phyloP scores from a whole-genome alignment of 1,284 basidiomycete genomes.

The Lentinula novae-zelandiae region DNA sequence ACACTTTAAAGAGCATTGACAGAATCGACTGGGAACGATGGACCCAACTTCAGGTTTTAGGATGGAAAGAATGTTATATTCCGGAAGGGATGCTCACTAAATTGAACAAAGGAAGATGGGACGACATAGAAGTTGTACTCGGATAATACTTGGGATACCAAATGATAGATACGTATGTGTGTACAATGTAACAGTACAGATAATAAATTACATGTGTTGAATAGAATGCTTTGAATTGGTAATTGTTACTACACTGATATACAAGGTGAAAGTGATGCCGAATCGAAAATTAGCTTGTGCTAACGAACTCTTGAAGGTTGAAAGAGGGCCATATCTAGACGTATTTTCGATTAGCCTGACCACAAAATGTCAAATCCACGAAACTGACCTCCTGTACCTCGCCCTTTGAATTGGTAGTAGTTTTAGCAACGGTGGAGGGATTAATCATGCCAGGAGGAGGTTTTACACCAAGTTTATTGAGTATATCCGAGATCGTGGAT shows the following conservation, averaged over 20 bases:
- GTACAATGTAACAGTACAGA: neutral
- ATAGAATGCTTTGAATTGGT: neutral
- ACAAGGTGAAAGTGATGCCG: neutral
- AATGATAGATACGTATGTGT: constrained; percentile 13
- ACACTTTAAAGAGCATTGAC: constrained; percentile 37
- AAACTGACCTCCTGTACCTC: constrained; percentile 4
- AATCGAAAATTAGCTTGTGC: neutral
- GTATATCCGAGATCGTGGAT: constrained; percentile 48
- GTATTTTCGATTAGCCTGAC: neutral
- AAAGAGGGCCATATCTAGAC: constrained; percentile 10
- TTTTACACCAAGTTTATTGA: constrained; percentile 47
- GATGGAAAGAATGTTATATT: constrained; percentile 48
- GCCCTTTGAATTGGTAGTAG: constrained; percentile 12
- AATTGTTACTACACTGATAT: too few relatives aligned
- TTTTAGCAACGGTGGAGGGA: constrained; percentile 30
- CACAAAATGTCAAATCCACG: neutral
- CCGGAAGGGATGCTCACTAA: constrained; percentile 34
- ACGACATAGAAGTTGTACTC: constrained; percentile 48
- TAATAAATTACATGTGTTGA: too few relatives aligned
- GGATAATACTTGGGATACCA: constrained; percentile 14
- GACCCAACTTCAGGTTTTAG: constrained; percentile 48
- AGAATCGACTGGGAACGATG: constrained; percentile 54
- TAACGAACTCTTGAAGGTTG: constrained; percentile 9
- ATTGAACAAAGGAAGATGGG: constrained; percentile 60
- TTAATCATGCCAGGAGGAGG: constrained; percentile 38